These are phyloP conservation scores for Clitocybe nebularis DNA, from an alignment of 1,284 basidiomycete species.

Conservation along the genomic window DNA sequence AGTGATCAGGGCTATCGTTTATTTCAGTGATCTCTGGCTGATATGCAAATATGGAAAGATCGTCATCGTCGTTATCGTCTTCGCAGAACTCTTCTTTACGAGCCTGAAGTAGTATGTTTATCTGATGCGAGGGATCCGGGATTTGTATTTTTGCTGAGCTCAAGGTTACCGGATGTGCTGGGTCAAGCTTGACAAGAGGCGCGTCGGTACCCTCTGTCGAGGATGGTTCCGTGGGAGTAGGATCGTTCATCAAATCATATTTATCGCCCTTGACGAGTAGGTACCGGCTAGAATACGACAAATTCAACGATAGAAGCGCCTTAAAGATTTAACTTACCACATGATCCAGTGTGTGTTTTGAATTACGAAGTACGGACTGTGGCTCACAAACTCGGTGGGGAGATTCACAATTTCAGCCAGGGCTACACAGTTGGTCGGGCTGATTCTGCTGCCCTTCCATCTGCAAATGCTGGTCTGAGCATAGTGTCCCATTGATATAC, in stretches of 20 bases:
- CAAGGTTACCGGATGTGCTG: conserved; percentile 29
- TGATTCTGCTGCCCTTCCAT: conserved; percentile 47
- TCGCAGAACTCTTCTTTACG: conserved; percentile 36
- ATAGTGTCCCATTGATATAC: conserved; percentile 42
- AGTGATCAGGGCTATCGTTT: conserved; percentile 18
- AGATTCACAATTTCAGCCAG: conserved; percentile 61
- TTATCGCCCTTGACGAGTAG: conserved; percentile 52
- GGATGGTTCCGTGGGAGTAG: neutral
- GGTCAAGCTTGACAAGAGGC: conserved; percentile 44
- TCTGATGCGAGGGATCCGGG: conserved; percentile 49
- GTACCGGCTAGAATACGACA: conserved; percentile 46
- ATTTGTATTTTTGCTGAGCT: conserved; percentile 36
- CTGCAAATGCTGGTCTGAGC: conserved; percentile 26
- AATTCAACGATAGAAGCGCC: too few relatives aligned
- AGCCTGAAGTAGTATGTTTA: conserved; percentile 41
- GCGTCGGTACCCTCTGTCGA: conserved; percentile 15
- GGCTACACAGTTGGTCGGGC: conserved; percentile 45
- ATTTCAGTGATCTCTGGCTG: conserved; percentile 14
- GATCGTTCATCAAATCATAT: conserved; percentile 9
- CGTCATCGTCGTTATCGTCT: conserved; percentile 46
- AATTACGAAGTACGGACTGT: conserved; percentile 51
- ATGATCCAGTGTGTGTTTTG: conserved; percentile 60
- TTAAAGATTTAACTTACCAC: conserved; percentile 38
- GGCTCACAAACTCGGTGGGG: conserved; percentile 44
- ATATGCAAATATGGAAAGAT: conserved; percentile 38